A percentile compares a stretch with the other conserved stretches of the same genome.
Conservation (phyloP, 441 rosid genomes). For the Francoa sonchifolia region DNA sequence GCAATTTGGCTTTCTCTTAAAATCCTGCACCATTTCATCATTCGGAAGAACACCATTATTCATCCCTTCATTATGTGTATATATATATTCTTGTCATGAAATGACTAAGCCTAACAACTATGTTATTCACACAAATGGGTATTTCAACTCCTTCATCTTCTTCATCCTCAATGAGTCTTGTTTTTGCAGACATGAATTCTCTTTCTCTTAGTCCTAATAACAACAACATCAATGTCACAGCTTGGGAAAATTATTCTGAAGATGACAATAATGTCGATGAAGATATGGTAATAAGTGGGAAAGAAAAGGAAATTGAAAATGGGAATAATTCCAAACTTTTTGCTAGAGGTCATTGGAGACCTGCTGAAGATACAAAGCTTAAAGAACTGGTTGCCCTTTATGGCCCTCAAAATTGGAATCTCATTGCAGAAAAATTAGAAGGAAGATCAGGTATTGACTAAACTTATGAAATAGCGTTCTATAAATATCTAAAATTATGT, state of each 20-base stretch:
- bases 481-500: too few species aligned
- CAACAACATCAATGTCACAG: background rate
- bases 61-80: too few species aligned
- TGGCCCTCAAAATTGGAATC: conserved; percentile 92
- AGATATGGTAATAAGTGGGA: conserved; percentile 9
- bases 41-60: too few species aligned
- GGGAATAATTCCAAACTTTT: conserved; percentile 43
- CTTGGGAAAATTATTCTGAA: background rate
- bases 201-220: conserved; percentile 31
- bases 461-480: too few species aligned
- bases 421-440: conserved; percentile 66
- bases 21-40: too few species aligned
- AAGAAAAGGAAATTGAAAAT: conserved; percentile 23
- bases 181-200: conserved; percentile 39
- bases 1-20: too few species aligned
- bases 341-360: conserved; percentile 80
- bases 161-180: conserved; percentile 24
- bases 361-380: conserved; percentile 69
- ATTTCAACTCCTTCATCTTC: conserved; percentile 13
- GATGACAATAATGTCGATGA: conserved; percentile 1
- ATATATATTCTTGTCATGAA: too few species aligned
- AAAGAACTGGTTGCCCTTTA: conserved; percentile 62
- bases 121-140: conserved; percentile 7
- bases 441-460: conserved; percentile 95
- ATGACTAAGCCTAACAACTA: too few species aligned